These are phyloP conservation scores for Fusarium subtropicale DNA, from an alignment of 2,329 filamentous ascomycete genomes.

Conservation along the genomic window DNA sequence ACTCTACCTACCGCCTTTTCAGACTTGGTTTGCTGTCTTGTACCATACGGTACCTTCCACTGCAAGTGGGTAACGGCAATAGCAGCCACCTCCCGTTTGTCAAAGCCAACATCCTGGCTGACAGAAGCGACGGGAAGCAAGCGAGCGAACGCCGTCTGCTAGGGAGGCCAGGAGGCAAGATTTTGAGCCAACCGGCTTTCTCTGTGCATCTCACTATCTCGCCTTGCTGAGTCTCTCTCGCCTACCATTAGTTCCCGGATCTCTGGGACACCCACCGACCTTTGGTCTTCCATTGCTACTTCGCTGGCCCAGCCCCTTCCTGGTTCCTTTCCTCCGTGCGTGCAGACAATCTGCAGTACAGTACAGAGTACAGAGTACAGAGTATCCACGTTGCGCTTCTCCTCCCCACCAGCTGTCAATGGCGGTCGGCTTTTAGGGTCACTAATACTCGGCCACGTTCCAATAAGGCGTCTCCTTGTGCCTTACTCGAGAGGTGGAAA, in stretches of 20 bases:
- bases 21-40: conserved; percentile 5
- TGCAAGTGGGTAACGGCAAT: conserved; percentile 29
- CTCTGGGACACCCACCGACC: conserved; percentile 38
- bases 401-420: conserved; percentile 39
- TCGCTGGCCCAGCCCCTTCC: conserved; percentile 23
- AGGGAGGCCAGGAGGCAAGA: conserved; percentile 21
- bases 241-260: conserved; percentile 47
- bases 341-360: conserved; percentile 13
- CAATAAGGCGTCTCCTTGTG: conserved; percentile 28
- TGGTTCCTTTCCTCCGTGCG: conserved; percentile 14
- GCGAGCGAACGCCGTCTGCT: conserved; percentile 44
- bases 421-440: conserved; percentile 38
- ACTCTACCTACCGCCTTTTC: conserved; percentile 27
- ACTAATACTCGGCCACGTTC: conserved; percentile 25
- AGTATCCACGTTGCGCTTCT: conserved; percentile 33
- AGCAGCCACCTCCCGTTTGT: conserved; percentile 22
- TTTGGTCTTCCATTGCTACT: conserved; percentile 19
- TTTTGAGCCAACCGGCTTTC: conserved; percentile 37
- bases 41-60: conserved; percentile 17
- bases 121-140: conserved; percentile 46
- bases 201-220: conserved; percentile 45
- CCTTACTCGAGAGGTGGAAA: conserved; percentile 21
- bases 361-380: conserved; percentile 6
- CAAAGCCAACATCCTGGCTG: conserved; percentile 39
- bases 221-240: conserved; percentile 40